Conservation (phyloP, 2,329 filamentous ascomycete species). For the Aureobasidium sp. region DNA sequence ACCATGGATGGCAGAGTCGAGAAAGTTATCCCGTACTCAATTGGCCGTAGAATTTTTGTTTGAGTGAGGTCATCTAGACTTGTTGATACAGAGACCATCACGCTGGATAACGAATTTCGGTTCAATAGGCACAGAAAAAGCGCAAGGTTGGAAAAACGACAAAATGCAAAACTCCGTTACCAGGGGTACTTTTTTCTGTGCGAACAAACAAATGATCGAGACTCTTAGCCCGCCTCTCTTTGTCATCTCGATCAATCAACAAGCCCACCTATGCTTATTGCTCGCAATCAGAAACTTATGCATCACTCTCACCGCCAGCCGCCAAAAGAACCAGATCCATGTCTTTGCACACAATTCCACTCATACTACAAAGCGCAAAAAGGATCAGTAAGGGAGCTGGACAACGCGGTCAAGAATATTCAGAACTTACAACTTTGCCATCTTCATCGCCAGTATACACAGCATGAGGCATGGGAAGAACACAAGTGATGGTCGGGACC, state of each 20-base stretch:
- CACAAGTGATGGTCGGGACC: constrained; percentile 70
- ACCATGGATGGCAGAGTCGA: constrained; percentile 14
- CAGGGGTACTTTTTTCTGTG: background rate
- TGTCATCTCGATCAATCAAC: background rate
- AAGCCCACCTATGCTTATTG: background rate
- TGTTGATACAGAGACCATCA: too few relatives aligned
- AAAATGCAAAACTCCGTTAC: background rate
- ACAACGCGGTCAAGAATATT: background rate
- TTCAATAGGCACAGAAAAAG: background rate
- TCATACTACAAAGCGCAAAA: constrained; percentile 20
- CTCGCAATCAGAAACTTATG: background rate
- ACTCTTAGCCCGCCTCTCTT: background rate
- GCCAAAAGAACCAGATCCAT: constrained; percentile 4
- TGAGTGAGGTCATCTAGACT: too few relatives aligned
- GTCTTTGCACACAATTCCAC: constrained; percentile 30
- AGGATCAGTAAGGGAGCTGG: background rate
- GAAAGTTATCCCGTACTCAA: constrained; percentile 8
- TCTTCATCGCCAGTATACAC: constrained; percentile 94
- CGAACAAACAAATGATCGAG: background rate
- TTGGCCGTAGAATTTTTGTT: background rate
- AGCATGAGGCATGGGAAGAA: constrained; percentile 71
- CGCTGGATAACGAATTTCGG: background rate
- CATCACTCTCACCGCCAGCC: background rate
- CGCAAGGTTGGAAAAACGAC: background rate
- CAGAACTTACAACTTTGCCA: constrained; percentile 71